Conservation (phyloP, 208 protist species). For the Blastocrithidia nonstop region DNA sequence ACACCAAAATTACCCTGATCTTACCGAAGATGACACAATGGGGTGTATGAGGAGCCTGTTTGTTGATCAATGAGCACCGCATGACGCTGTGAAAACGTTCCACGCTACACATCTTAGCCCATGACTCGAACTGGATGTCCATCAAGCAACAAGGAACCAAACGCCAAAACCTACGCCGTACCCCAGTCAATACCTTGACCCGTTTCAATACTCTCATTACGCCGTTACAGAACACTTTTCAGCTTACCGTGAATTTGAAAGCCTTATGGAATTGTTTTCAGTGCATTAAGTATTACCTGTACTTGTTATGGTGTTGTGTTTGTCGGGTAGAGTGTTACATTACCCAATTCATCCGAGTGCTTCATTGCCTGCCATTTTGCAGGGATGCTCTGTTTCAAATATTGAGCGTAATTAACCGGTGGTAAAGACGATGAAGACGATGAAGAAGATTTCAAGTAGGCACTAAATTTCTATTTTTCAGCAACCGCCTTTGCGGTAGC, state of each 20-base stretch:
- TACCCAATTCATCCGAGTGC: slow-evolving; percentile 58
- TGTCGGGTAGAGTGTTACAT: slow-evolving; percentile 45
- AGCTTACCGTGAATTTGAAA: slow-evolving; percentile 80
- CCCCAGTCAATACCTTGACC: slow-evolving; percentile 88
- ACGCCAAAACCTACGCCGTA: slow-evolving; percentile 90
- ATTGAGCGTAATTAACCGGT: slow-evolving; percentile 78
- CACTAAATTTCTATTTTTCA: slow-evolving; percentile 70
- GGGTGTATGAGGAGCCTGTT: slow-evolving; percentile 47
- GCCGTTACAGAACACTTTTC: slow-evolving; percentile 59
- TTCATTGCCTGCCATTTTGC: slow-evolving; percentile 49
- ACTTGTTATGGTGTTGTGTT: slow-evolving; percentile 40
- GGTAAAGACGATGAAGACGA: slow-evolving; percentile 28
- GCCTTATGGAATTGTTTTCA: slow-evolving; percentile 48
- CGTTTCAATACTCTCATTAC: slow-evolving; percentile 50
- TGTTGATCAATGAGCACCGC: slow-evolving; percentile 91
- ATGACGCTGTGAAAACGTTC: slow-evolving; percentile 96
- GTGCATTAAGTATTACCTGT: slow-evolving; percentile 30
- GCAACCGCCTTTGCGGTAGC: slow-evolving; percentile 48
- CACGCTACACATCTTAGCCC: slow-evolving; percentile 94
- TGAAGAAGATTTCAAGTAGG: slow-evolving; percentile 35
- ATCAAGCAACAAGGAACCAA: slow-evolving; percentile 89
- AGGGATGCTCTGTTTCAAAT: slow-evolving; percentile 59
- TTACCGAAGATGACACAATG: slow-evolving; percentile 55
- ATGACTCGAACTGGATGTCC: slow-evolving; percentile 88
- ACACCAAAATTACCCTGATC: slow-evolving; percentile 74